These are phyloP conservation scores for Nannizzia gypsea DNA, from an alignment of 2,329 filamentous ascomycete species.

Conservation along the genomic window DNA sequence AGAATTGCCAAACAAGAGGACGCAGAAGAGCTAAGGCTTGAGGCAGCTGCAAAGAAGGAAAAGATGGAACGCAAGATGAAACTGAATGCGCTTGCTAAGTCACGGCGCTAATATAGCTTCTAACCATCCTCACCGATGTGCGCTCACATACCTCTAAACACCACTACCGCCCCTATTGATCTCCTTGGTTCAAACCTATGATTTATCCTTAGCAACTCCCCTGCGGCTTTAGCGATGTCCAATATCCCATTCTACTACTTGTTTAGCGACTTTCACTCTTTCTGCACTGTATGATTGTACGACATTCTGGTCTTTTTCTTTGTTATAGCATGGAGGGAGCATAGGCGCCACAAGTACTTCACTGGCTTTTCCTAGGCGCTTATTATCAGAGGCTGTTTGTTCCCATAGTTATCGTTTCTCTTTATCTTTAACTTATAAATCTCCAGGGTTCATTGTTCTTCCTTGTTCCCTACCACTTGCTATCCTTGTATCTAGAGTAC, in stretches of 20 bases:
- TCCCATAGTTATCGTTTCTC: neutral
- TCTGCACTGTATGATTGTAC: constrained; percentile 1
- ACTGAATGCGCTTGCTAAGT: constrained; percentile 27
- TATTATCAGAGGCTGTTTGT: neutral
- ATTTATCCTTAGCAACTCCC: neutral
- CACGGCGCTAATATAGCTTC: constrained; percentile 21
- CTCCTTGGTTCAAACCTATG: neutral
- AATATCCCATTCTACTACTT: neutral
- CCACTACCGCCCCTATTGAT: neutral
- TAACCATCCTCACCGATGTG: too few relatives aligned
- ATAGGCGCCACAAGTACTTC: neutral
- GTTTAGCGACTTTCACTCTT: neutral
- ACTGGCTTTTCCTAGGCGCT: constrained; percentile 3
- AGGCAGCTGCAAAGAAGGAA: constrained; percentile 35
- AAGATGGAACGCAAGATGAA: constrained; percentile 37
- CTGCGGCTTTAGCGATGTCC: constrained; percentile 1
- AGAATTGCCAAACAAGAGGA: constrained; percentile 35
- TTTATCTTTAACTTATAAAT: neutral
- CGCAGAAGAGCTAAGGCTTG: constrained; percentile 33
- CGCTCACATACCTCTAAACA: too few relatives aligned
- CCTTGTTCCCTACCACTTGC: neutral
- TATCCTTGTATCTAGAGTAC: neutral
- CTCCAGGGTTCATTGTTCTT: neutral
- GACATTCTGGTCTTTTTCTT: neutral
- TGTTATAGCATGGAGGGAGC: constrained; percentile 2